Conservation (phyloP, 2,329 filamentous ascomycete genomes). For the Plenodomus lindquistii region DNA sequence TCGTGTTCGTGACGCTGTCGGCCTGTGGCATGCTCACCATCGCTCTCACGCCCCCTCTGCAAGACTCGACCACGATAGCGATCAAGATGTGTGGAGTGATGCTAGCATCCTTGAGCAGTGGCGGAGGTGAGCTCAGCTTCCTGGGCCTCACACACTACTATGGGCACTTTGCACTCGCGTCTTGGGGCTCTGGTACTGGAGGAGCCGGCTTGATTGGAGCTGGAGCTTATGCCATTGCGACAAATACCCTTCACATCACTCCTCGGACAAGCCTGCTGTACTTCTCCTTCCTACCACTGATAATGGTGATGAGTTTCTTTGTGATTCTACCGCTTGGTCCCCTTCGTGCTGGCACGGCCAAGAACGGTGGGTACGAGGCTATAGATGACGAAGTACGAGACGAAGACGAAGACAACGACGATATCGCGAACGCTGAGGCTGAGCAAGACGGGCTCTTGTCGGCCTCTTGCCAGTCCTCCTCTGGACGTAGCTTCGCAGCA, state of each 20-base stretch:
- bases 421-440: constrained; percentile 10
- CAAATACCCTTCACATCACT: constrained; percentile 75
- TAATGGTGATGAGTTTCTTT: constrained; percentile 91
- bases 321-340: constrained; percentile 71
- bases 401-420: constrained; percentile 22
- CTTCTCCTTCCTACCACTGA: constrained; percentile 75
- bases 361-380: constrained; percentile 58
- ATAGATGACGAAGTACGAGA: constrained; percentile 49
- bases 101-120: constrained; percentile 81
- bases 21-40: constrained; percentile 87
- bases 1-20: constrained; percentile 75
- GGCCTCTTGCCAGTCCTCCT: constrained; percentile 37
- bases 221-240: constrained; percentile 83
- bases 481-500: constrained; percentile 28
- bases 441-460: constrained; percentile 45
- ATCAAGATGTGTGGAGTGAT: constrained; percentile 82
- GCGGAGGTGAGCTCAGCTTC: constrained; percentile 88
- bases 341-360: constrained; percentile 54
- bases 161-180: constrained; percentile 80
- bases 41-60: constrained; percentile 71
- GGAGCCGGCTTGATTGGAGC: constrained; percentile 86
- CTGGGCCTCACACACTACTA: constrained; percentile 92
- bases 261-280: constrained; percentile 75
- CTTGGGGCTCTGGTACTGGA: constrained; percentile 91
- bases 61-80: constrained; percentile 63